phyloP scores from a whole-genome alignment of 139 green algal genomes.

The Prasinococcaceae sp. region DNA sequence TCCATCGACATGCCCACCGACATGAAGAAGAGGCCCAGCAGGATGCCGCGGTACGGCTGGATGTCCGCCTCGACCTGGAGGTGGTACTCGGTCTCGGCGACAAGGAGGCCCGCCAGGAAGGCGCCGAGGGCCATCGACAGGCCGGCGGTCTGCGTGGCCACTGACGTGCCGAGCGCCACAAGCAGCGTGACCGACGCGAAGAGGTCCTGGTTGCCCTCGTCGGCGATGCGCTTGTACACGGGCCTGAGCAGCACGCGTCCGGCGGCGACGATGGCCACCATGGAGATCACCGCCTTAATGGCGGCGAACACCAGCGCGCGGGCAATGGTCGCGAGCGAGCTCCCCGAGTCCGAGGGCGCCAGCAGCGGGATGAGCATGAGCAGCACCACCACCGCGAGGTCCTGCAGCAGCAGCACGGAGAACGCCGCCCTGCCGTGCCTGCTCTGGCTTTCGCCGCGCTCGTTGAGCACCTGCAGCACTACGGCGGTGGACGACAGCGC shows the following conservation, averaged over 20 bases:
- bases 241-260: conserved; percentile 52
- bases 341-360: conserved; percentile 36
- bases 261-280: conserved; percentile 52
- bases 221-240: conserved; percentile 60
- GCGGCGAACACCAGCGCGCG: conserved; percentile 72
- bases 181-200: conserved; percentile 80
- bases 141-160: conserved; percentile 66
- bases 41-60: conserved; percentile 88
- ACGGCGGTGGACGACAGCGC: conserved; percentile 94
- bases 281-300: conserved; percentile 80
- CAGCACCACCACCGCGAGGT: conserved; percentile 96
- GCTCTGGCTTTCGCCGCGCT: conserved; percentile 76
- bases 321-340: conserved; percentile 40
- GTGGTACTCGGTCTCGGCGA: conserved; percentile 95
- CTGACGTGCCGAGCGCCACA: conserved; percentile 55
- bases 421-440: conserved; percentile 90
- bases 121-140: conserved; percentile 89
- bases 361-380: conserved; percentile 98
- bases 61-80: conserved; percentile 98
- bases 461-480: conserved; percentile 84
- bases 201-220: conserved; percentile 82
- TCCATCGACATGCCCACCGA: conserved; percentile 65
- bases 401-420: conserved; percentile 88
- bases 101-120: conserved; percentile 90
- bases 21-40: conserved; percentile 99